Percentiles rank a stretch among this genome's conserved stretches.
phyloP scores from a whole-genome alignment of 75 land plant species.

The Cunninghamia lanceolata region DNA sequence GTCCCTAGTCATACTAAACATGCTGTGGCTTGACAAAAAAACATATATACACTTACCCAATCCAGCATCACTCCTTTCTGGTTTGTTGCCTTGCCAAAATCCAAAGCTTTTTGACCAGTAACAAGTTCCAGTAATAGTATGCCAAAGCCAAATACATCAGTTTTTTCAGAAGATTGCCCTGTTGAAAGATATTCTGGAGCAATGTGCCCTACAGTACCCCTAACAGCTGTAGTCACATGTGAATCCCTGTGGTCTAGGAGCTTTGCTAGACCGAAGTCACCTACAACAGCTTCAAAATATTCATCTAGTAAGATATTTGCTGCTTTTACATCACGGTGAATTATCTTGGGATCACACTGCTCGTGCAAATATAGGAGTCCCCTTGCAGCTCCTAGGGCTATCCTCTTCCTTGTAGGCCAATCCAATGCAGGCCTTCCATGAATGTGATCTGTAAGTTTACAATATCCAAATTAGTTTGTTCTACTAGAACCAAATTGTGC shows the following conservation, averaged over 20 bases:
- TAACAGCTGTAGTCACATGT: slow-evolving; percentile 83
- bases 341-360: slow-evolving; percentile 96
- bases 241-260: slow-evolving; percentile 79
- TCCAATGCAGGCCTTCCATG: slow-evolving; percentile 65
- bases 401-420: slow-evolving; percentile 73
- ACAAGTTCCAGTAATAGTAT: slow-evolving; percentile 52
- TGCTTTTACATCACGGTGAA: slow-evolving; percentile 96
- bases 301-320: slow-evolving; percentile 94
- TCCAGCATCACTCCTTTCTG: slow-evolving; percentile 82
- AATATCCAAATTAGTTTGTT: slow-evolving; percentile 8
- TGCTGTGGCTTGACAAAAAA: background rate
- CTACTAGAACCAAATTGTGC: background rate
- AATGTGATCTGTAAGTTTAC: slow-evolving; percentile 6
- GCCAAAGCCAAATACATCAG: slow-evolving; percentile 49
- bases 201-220: slow-evolving; percentile 56
- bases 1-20: background rate
- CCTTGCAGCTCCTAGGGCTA: slow-evolving; percentile 70
- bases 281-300: slow-evolving; percentile 72
- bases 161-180: slow-evolving; percentile 46
- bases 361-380: slow-evolving; percentile 80
- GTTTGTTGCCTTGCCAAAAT: slow-evolving; percentile 65
- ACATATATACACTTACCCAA: slow-evolving; percentile 52
- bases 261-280: slow-evolving; percentile 89
- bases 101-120: slow-evolving; percentile 69
- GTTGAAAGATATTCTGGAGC: slow-evolving; percentile 46